Base-by-base conservation (phyloP, 345 rosid genomes). In the Durio zibethinus region DNA sequence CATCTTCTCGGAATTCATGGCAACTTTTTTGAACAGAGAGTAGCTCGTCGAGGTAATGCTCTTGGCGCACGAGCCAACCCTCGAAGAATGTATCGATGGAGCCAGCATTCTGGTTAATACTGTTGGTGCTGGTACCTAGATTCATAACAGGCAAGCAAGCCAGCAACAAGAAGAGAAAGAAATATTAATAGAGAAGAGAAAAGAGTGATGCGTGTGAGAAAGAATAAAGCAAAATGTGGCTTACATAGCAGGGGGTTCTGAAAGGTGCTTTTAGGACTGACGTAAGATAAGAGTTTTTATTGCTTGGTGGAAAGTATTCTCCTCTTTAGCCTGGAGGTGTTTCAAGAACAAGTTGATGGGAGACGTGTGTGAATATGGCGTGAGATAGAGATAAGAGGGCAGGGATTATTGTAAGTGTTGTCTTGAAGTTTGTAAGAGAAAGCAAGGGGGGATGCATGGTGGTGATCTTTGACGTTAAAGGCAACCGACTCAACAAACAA, bases 41-140 rank as follows among this genome's bases (percentile, higher is more conserved):
- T 10, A 90, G 82, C 78, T 86, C 84, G 12, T 83, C 86, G 0
- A 84, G 82, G 77, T 56, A 80, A 33, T 54, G 86, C 36, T 82
- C 78, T 63, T 86, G 91, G 4, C 89, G 84, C n/a, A 42, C 66
- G 4, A 83, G 75, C 91, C 93, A 90, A 2, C 66, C 83, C 4
- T 66, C 78, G 20, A 79, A 57, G 66, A 86, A 87, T 31, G 47
- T 23, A 38, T 78, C 66, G 61, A 88, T 85, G 1, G 84, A 40
- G 2, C 35, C 79, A 0, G 52, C 72, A 16, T 25, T 31, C 53
- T 10, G 15, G 29, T 16, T 52, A 47, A 11, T 52, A 61, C 16
- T 53, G 47, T 14, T 36, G 59, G 23, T 21, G 29, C 52, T 36
- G 16, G 25, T 45, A 35, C 23, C 33, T 15, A 65, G 2, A 36